Percentiles rank a stretch among this genome's conserved stretches.
Evolutionary conservation across 257 asterid genomes (phyloP).

Genomic region (Osmanthus fragrans): DNA sequence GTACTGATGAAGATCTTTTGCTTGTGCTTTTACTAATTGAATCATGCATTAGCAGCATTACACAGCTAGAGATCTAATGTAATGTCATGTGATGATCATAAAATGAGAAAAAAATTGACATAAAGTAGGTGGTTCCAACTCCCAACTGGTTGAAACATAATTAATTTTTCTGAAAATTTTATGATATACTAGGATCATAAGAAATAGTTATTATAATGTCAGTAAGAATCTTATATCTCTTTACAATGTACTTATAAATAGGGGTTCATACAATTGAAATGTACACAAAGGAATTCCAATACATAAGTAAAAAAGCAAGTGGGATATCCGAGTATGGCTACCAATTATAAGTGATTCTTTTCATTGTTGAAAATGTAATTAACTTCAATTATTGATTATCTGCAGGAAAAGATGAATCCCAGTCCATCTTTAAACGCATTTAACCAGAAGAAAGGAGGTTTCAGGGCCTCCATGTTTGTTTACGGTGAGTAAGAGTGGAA

Average conservation of each 20-base stretch:
- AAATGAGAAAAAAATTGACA: not conserved
- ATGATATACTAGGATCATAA: not conserved
- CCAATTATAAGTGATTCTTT: not conserved
- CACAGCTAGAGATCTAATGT: too few relatives aligned
- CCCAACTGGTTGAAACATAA: not conserved
- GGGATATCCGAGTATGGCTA: constrained; percentile 6
- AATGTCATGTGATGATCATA: not conserved
- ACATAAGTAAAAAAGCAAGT: not conserved
- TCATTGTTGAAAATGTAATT: not conserved
- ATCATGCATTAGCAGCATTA: too few relatives aligned
- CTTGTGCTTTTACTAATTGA: too few relatives aligned
- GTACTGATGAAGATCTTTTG: too few relatives aligned
- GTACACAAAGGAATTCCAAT: not conserved
- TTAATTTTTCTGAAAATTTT: not conserved
- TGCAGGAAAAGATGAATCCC: constrained; percentile 18
- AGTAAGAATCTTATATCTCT: not conserved
- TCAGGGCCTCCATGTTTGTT: constrained; percentile 35
- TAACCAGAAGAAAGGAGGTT: constrained; percentile 28
- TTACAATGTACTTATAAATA: not conserved
- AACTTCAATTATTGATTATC: not conserved
- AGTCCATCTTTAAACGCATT: not conserved
- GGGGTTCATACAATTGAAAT: constrained; percentile 9
- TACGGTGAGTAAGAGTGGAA: constrained; percentile 18
- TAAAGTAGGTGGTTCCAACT: not conserved
- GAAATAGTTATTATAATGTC: not conserved